Conservation (phyloP, 345 rosid genomes). For the Gossypium turneri region DNA sequence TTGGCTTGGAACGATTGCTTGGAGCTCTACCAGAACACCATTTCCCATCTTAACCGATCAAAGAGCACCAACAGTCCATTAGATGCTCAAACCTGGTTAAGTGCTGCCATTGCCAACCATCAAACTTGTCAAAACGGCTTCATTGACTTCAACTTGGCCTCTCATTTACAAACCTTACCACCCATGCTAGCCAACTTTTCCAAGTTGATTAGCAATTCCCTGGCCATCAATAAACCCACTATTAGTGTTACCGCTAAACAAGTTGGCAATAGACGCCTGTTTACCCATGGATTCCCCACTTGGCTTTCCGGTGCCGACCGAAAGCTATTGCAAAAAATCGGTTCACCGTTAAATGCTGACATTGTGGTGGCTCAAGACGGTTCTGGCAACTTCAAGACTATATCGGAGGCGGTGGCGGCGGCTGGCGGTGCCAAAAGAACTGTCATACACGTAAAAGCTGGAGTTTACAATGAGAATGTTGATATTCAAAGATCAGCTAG, state of each 20-base stretch:
- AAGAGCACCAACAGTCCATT: constrained; percentile 31
- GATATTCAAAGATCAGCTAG: constrained; percentile 41
- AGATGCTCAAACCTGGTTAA: constrained; percentile 67
- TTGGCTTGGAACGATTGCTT: constrained; percentile 57
- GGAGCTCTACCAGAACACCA: constrained; percentile 57
- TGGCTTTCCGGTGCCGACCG: neutral
- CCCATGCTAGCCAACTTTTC: constrained; percentile 45
- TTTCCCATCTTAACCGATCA: constrained; percentile 50
- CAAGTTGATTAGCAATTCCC: constrained; percentile 64
- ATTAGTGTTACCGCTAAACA: neutral
- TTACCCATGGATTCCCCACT: neutral
- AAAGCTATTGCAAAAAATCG: neutral
- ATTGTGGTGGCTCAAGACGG: constrained; percentile 87
- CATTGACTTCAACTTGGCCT: constrained; percentile 43
- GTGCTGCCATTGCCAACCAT: constrained; percentile 70
- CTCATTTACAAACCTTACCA: constrained; percentile 38
- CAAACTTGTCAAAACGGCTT: constrained; percentile 74
- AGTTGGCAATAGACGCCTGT: neutral
- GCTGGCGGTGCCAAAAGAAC: constrained; percentile 38
- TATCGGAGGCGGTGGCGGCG: constrained; percentile 62
- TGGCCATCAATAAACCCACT: constrained; percentile 48
- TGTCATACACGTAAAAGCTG: constrained; percentile 69
- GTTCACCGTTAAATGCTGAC: constrained; percentile 18
- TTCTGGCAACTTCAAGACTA: constrained; percentile 58
- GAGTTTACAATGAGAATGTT: constrained; percentile 64